Conservation (phyloP, 2,329 filamentous ascomycete genomes). For the Fusarium praegraminearum region DNA sequence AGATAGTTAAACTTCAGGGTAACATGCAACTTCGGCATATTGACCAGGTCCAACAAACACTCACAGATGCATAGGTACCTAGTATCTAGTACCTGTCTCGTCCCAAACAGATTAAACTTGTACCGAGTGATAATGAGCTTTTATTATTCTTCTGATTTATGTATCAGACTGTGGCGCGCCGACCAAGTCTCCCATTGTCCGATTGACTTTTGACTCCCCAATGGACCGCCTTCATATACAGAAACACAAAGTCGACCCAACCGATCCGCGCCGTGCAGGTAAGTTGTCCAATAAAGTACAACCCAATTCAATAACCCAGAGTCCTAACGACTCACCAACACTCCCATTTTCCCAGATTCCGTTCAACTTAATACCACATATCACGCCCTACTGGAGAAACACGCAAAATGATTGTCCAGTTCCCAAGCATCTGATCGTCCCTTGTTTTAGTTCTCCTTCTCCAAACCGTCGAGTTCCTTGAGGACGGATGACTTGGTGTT, state of each 20-base stretch:
- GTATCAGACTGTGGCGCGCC: constrained; percentile 29
- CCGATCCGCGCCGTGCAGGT: constrained; percentile 35
- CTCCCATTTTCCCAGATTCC: constrained; percentile 18
- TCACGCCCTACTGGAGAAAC: constrained; percentile 10
- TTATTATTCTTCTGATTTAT: constrained; percentile 27
- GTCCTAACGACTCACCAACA: constrained; percentile 24
- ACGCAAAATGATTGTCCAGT: constrained; percentile 11
- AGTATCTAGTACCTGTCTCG: not conserved
- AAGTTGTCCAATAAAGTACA: constrained; percentile 41
- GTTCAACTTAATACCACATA: constrained; percentile 15
- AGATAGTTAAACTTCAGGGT: not conserved
- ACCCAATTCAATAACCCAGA: constrained; percentile 25
- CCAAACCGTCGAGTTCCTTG: constrained; percentile 79
- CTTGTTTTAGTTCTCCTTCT: constrained; percentile 46
- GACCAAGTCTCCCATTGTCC: constrained; percentile 29
- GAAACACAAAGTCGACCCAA: constrained; percentile 24
- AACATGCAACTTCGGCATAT: not conserved
- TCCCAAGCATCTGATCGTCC: not conserved
- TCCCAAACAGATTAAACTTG: not conserved
- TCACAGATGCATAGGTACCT: not conserved
- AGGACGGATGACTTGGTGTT: constrained; percentile 85
- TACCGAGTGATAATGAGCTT: constrained; percentile 10
- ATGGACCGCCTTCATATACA: constrained; percentile 18
- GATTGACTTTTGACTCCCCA: constrained; percentile 35
- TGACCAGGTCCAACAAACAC: too few relatives aligned